phyloP scores from a whole-genome alignment of 345 rosid species.

The Gossypium thurberi region DNA sequence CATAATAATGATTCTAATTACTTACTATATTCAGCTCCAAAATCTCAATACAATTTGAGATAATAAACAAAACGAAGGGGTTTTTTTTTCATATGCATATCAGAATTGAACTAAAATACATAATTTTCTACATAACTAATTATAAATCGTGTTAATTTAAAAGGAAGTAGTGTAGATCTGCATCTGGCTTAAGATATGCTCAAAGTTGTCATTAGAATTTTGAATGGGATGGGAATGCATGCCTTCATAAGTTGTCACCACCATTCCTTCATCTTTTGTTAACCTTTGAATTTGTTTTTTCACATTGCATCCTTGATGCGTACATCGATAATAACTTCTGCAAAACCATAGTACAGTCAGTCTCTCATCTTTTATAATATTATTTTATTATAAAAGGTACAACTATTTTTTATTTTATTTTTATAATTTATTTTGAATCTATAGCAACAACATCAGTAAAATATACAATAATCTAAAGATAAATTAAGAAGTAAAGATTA shows the following conservation, averaged over 20 bases:
- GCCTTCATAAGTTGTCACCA: constrained; percentile 95
- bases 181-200: constrained; percentile 83
- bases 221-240: constrained; percentile 73
- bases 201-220: constrained; percentile 75
- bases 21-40: background rate
- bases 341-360: background rate
- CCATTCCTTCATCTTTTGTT: constrained; percentile 70
- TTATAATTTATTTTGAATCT: too few species aligned
- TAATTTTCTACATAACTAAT: background rate
- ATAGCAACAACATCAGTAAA: too few species aligned
- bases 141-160: background rate
- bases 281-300: constrained; percentile 92
- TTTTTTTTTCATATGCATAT: background rate
- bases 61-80: background rate
- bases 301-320: constrained; percentile 77
- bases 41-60: background rate
- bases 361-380: too few species aligned
- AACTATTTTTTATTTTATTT: too few species aligned
- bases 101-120: background rate
- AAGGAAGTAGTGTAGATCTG: constrained; percentile 51
- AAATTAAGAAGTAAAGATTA: too few species aligned
- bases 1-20: too few species aligned
- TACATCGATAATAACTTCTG: constrained; percentile 91
- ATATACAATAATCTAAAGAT: too few species aligned
- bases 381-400: too few species aligned